Base-by-base conservation (phyloP, 768 basidiomycete species). In the Cystobasidium onofrii region DNA sequence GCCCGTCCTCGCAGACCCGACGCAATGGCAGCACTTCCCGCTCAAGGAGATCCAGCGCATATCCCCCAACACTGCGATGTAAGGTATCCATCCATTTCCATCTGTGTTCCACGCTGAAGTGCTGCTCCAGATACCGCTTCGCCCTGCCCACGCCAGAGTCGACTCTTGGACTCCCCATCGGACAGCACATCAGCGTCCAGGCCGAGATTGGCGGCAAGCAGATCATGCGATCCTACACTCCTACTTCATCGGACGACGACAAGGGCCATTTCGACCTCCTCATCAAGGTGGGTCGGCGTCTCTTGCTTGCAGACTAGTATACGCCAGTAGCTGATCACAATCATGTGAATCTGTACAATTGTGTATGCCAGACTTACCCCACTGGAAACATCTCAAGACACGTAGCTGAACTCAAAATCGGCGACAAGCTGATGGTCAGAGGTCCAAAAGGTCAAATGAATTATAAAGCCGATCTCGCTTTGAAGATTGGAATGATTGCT, bases 361-460 rank as follows among this genome's bases (percentile, higher is more conserved):
- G n/a, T n/a, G n/a, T n/a, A n/a, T n/a, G n/a, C n/a, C n/a, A 96
- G 94, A 87, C 92, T 7, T 99, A 99, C 80, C 95, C 97, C 80
- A 89, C 91, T 81, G 96, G 96, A 74, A 98, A 98, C 84, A 91
- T 99, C 80, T 98, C 96, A 12, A 87, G 88, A 75, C 87, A 91
- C 82, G 84, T 98, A 78, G 85, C 87, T 17, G 83, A 86, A 55
- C 86, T 97, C 80, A 91, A 89, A 75, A 85, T 94, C 50, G 94
- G 94, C 74, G 88, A 98, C 83, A 88, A 85, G 62, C 85, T 96
- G 77, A 88, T 87, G 76, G 86, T 98, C 84, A 95, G 94, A 82
- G 96, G 96, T 1, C 96, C 96, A 77, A 97, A 92, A 83, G 96
- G 96, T 72, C 88, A 89, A 81, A 98, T 98, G 86, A 86, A 85